These are phyloP conservation scores for Talaromyces sp. DNA, from an alignment of 2,329 filamentous ascomycete species.

Conservation along the genomic window DNA sequence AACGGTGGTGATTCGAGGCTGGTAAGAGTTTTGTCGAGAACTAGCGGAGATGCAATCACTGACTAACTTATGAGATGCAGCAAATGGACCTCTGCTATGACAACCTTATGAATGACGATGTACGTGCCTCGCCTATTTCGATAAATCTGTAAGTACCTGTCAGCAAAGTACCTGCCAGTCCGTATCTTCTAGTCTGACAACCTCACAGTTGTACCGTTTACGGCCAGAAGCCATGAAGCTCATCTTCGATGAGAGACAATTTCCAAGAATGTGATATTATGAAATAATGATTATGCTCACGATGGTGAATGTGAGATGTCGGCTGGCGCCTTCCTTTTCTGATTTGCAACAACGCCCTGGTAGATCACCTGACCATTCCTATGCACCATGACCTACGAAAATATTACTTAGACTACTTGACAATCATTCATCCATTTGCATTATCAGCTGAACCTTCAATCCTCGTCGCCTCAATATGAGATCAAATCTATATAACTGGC, in stretches of 20 bases:
- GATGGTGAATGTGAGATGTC: background rate
- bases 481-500: background rate
- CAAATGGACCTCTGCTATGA: background rate
- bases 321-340: background rate
- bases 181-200: background rate
- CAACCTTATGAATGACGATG: background rate
- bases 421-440: background rate
- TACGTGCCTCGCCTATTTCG: background rate
- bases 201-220: slow-evolving; percentile 14
- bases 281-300: slow-evolving; percentile 2
- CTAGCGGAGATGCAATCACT: background rate
- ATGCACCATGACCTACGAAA: background rate
- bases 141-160: slow-evolving; percentile 8
- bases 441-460: background rate
- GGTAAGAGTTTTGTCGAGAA: background rate
- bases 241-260: background rate
- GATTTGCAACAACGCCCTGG: background rate
- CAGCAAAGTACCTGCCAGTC: background rate
- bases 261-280: background rate
- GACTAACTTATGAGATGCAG: background rate
- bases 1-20: background rate
- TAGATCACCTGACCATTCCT: background rate
- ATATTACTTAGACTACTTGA: background rate
- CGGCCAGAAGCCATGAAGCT: slow-evolving; percentile 12
- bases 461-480: background rate